A percentile compares a stretch with the other conserved stretches of the same genome.
These are phyloP conservation scores for Neofusicoccum kwambonambiense DNA, from an alignment of 2,329 filamentous ascomycete species.

Conservation along the genomic window DNA sequence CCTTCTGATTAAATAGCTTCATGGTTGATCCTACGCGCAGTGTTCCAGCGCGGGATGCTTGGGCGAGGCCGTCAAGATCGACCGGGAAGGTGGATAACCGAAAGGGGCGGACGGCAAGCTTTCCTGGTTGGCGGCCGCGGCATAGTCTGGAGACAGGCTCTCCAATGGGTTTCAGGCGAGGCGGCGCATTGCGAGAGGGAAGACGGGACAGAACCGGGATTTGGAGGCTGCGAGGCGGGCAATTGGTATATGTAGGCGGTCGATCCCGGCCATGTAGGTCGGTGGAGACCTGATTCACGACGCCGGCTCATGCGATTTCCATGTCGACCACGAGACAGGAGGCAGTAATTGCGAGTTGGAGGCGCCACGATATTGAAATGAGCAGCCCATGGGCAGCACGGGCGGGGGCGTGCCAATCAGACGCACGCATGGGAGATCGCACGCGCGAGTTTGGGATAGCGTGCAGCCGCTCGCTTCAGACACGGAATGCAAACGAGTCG, in stretches of 20 bases:
- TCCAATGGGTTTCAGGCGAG: conserved; percentile 11
- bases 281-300: conserved; percentile 1
- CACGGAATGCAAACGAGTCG: conserved; percentile 4
- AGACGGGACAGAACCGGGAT: neutral
- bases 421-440: neutral
- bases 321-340: conserved; percentile 12
- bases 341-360: conserved; percentile 8
- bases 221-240: neutral
- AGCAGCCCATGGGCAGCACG: conserved; percentile 4
- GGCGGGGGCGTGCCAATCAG: conserved; percentile 7
- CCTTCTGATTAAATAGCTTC: conserved; percentile 8
- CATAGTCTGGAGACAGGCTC: conserved; percentile 8
- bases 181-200: conserved; percentile 5
- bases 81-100: neutral
- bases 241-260: conserved; percentile 14
- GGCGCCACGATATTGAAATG: conserved; percentile 16
- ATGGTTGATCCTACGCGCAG: neutral
- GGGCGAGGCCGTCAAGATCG: neutral
- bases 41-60: neutral
- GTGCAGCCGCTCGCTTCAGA: conserved; percentile 7
- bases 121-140: neutral
- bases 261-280: neutral
- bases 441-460: neutral
- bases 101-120: neutral
- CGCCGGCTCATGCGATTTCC: neutral